Evolutionary conservation across 768 basidiomycete species (phyloP).

Genomic region (Nevesoporus exiguus): DNA sequence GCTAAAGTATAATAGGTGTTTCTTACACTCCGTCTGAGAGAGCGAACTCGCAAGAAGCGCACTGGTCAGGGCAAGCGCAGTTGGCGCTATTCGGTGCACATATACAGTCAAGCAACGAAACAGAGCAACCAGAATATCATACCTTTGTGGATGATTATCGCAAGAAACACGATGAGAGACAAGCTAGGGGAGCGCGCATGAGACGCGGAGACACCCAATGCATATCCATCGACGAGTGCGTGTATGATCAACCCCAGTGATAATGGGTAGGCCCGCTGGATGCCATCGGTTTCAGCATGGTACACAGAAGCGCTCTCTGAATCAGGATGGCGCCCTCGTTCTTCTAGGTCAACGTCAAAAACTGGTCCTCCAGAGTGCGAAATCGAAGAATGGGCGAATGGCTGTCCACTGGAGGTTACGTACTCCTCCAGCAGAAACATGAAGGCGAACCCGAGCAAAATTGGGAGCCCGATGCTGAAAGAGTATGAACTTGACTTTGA

Average conservation of each 20-base stretch:
- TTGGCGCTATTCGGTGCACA: conserved; percentile 59
- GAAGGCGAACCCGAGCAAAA: conserved; percentile 56
- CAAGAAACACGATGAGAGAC: conserved; percentile 84
- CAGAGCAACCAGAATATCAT: not conserved
- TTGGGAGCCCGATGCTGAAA: conserved; percentile 55
- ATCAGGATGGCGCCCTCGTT: conserved; percentile 41
- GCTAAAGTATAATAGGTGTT: conserved; percentile 74
- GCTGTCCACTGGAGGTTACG: conserved; percentile 48
- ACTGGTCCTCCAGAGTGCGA: conserved; percentile 19
- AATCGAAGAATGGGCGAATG: conserved; percentile 13
- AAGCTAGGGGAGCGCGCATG: conserved; percentile 43
- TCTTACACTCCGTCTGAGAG: conserved; percentile 62
- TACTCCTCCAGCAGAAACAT: conserved; percentile 68
- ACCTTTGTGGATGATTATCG: conserved; percentile 92
- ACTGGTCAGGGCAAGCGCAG: conserved; percentile 83
- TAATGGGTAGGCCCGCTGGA: conserved; percentile 57
- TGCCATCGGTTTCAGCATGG: conserved; percentile 21
- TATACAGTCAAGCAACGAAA: conserved; percentile 10
- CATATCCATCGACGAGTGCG: conserved; percentile 88
- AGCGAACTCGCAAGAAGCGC: conserved; percentile 79
- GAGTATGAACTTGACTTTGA: conserved; percentile 41
- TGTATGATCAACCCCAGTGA: conserved; percentile 87
- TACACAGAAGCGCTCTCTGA: conserved; percentile 12
- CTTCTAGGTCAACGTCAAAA: conserved; percentile 64
- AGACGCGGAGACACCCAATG: conserved; percentile 76